Base-by-base conservation (phyloP, 2,329 filamentous ascomycete genomes). In the Microsporum audouinii region DNA sequence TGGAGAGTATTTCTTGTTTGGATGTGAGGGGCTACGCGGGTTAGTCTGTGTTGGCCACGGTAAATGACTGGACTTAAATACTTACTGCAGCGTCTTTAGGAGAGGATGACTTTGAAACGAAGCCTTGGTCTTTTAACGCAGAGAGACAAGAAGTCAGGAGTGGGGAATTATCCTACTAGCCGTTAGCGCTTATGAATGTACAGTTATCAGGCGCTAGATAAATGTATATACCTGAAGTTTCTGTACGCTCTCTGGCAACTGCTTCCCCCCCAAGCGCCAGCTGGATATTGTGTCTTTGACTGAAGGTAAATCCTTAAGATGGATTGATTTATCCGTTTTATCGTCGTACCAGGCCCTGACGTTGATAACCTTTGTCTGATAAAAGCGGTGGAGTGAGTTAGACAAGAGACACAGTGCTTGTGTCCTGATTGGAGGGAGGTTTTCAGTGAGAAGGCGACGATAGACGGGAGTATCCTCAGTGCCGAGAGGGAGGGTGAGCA, bases 401-500 rank as follows among this genome's bases (percentile, higher is more conserved):
- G 91, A 86, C 36, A 97, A 78, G 3, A 97, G 80, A 29, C 86
- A 85, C 57, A 96, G 80, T 1, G 90, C 83, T 65, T 89, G 84
- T 65, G 89, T 87, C 66, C 89, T 85, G 59, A 94, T 78, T 0
- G 87, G 84, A 60, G 87, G 82, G 23, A 97, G 81, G 66, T 88
- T 85, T 36, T 82, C 82, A 27, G 85, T 87, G 34, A 96, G 84
- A 27, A 97, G 82, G 59, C 84, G 84, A 67, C 84, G 88, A 74
- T 97, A 99, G 66, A 91, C 86, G 2, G 86, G 80, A 1, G 90
- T 88, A 55, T 85, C 84, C 58, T 88, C 86, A 53, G 90, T 89
- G 63, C 96, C 94, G 60, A 96, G 78, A 3, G 92, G 94, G n/a
- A 92, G 87, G 58, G 85, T 81, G 58, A 96, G 82, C 34, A 88